Conservation (phyloP, 2,329 filamentous ascomycete genomes). For the Rosellinia necatrix region DNA sequence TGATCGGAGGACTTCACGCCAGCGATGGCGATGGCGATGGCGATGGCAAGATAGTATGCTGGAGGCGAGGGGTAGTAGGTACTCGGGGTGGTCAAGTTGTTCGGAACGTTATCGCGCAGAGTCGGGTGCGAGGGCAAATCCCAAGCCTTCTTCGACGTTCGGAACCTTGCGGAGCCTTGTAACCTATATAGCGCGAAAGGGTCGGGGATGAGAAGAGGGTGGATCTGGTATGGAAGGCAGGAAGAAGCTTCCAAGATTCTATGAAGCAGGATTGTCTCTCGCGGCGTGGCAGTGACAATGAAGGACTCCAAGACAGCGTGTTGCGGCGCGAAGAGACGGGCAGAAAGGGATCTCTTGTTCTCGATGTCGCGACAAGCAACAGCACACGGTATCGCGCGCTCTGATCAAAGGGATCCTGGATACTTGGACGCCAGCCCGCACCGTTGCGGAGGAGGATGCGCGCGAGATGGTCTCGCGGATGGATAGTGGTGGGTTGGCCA, state of each 20-base stretch:
- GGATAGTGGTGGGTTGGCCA: constrained; percentile 18
- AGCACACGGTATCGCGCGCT: constrained; percentile 35
- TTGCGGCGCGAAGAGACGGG: constrained; percentile 21
- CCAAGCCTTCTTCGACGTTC: constrained; percentile 35
- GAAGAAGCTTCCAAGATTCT: constrained; percentile 38
- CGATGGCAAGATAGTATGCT: constrained; percentile 20
- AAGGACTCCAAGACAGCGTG: constrained; percentile 24
- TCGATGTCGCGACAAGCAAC: constrained; percentile 37
- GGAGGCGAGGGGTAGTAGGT: constrained; percentile 5
- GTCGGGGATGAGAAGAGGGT: constrained; percentile 27
- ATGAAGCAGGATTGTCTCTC: constrained; percentile 33
- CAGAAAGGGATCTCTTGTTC: constrained; percentile 36
- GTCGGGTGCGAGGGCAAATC: constrained; percentile 31
- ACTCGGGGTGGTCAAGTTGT: constrained; percentile 8
- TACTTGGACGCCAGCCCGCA: constrained; percentile 17
- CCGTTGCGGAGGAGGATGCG: constrained; percentile 20
- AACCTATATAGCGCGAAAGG: constrained; percentile 37
- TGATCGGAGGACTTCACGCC: constrained; percentile 13
- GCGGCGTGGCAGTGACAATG: constrained; percentile 28
- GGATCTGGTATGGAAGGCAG: constrained; percentile 35
- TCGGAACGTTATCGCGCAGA: constrained; percentile 26
- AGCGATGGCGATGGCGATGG: too few species aligned
- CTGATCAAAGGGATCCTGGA: constrained; percentile 25
- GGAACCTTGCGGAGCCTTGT: constrained; percentile 25
- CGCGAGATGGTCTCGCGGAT: constrained; percentile 21